Percentiles rank a stretch among this genome's conserved stretches.
phyloP scores from a whole-genome alignment of 495 filamentous ascomycete species.

The Hyphodiscus hymeniophilus region DNA sequence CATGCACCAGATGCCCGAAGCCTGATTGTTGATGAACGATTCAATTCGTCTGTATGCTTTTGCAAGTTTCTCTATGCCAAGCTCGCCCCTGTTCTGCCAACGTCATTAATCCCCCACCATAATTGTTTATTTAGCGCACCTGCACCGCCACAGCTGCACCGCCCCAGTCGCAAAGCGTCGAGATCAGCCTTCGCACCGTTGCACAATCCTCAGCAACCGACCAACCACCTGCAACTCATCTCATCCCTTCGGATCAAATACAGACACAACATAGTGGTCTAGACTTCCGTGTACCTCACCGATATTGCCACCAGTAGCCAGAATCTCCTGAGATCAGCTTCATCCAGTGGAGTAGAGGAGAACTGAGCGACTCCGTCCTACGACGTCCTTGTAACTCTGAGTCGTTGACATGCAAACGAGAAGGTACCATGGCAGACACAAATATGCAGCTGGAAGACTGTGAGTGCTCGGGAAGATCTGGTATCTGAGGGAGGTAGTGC shows the following conservation, averaged over 20 bases:
- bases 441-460: conserved; percentile 86
- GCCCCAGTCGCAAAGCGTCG: background rate
- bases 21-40: background rate
- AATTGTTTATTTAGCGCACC: no score
- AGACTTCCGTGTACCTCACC: no score
- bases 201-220: background rate
- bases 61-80: background rate
- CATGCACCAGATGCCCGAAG: background rate
- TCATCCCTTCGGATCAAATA: background rate
- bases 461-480: conserved; percentile 35
- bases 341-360: background rate
- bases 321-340: conserved; percentile 11
- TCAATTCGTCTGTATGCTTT: background rate
- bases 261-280: background rate
- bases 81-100: background rate
- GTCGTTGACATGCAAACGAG: conserved; percentile 37
- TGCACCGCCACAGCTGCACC: background rate
- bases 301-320: no score
- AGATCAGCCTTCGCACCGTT: background rate
- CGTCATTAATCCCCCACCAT: background rate
- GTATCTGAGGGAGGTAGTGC: no score
- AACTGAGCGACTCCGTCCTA: no score
- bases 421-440: conserved; percentile 61
- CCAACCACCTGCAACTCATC: conserved; percentile 2
- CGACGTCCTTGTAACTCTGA: background rate